Evolutionary conservation across 306 rosid genomes (phyloP), one percentile per base, ranked within the genome.

Genomic region (Luffa aegyptiaca): DNA sequence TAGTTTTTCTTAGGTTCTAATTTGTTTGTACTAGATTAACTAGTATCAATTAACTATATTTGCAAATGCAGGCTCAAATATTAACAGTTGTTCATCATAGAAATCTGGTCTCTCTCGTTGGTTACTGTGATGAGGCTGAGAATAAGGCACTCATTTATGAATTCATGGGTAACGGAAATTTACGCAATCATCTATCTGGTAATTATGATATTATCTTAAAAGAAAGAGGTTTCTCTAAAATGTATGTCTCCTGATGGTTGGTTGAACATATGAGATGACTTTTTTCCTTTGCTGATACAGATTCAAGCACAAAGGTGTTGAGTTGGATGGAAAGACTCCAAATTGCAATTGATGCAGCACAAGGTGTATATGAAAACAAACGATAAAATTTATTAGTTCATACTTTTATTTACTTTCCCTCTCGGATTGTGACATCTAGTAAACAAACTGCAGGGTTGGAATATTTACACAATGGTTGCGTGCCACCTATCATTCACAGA

Each of bases 71-170:
- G 84, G 81, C 84, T 5, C 66, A 51, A 64, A 78, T 78, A 11
- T 57, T 84, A 59, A 76, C 79, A 55, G 62, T 62, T 10, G 70
- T 70, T 77, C 76, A 80, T 84, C 84, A 84, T 44, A 68, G 68
- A 69, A 80, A 84, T 55, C 48, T 83, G 81, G 86, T 83, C 45
- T 80, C 86, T 56, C 73, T 75, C 31, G 41, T 83, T 64, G 83
- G 86, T 17, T 80, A 80, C 33, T 80, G 78, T 20, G 78, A 83
- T 45, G 86, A 80, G n/a, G 73, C 55, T 17, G 78, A 80, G 16
- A 66, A 58, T 2, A 80, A 44, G 74, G 83, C 83, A 4, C 81
- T 83, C 35, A 26, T 80, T 56, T 80, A 75, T 3, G 86, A 83
- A 74, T 75, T 64, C 56, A 59, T 83, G 80, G 64, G 79, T 6